phyloP scores from a whole-genome alignment of 2,329 filamentous ascomycete genomes.

The Emmonsiellopsis sp. region DNA sequence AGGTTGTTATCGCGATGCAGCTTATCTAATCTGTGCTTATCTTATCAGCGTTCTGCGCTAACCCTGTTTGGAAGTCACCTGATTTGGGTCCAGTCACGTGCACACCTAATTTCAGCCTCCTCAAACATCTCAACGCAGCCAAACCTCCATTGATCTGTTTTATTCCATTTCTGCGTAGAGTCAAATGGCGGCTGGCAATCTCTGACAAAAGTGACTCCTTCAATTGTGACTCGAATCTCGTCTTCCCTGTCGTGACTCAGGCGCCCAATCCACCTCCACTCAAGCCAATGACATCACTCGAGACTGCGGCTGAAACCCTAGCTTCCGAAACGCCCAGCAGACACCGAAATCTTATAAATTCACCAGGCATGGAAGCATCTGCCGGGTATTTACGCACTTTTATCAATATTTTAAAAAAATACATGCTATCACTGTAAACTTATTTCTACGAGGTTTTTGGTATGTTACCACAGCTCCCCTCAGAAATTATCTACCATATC shows the following conservation, averaged over 20 bases:
- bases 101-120: too few relatives aligned
- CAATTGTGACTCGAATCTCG: background rate
- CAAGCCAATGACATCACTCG: background rate
- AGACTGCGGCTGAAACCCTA: too few relatives aligned
- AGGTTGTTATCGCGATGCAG: background rate
- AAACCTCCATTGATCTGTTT: too few relatives aligned
- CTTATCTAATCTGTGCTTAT: background rate
- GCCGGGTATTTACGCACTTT: background rate
- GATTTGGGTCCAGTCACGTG: too few relatives aligned
- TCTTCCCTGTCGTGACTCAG: background rate
- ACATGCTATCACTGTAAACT: background rate
- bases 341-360: background rate
- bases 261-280: background rate
- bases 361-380: background rate
- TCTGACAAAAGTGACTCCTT: background rate
- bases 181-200: too few relatives aligned
- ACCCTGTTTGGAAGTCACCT: too few relatives aligned
- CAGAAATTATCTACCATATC: constrained; percentile 36
- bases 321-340: too few relatives aligned
- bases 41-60: background rate
- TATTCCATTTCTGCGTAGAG: too few relatives aligned
- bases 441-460: background rate
- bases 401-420: background rate
- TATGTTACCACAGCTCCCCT: constrained; percentile 28
- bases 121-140: too few relatives aligned